A percentile compares a stretch with the other conserved stretches of the same genome.
These are phyloP conservation scores for Cutaneotrichosporon sp. DNA, from an alignment of 1,284 basidiomycete species.

Conservation along the genomic window DNA sequence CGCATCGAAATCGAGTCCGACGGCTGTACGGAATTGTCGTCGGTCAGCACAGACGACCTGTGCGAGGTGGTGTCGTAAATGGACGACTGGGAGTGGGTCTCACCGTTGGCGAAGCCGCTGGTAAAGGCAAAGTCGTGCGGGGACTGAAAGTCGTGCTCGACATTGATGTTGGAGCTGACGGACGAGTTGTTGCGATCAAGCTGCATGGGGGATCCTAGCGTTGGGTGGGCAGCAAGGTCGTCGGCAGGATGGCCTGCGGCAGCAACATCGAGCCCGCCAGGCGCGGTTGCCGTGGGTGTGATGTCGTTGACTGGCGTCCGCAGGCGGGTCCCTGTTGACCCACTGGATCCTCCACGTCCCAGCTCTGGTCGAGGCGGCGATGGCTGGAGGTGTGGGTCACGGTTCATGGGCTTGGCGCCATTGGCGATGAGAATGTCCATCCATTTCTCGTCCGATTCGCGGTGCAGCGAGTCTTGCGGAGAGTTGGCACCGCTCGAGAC, in stretches of 20 bases:
- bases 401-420: constrained; percentile 57
- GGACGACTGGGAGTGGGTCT: constrained; percentile 1
- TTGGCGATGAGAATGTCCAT: constrained; percentile 72
- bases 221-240: constrained; percentile 4
- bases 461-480: constrained; percentile 33
- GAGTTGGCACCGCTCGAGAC: constrained; percentile 35
- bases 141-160: background rate
- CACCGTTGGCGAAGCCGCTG: constrained; percentile 1
- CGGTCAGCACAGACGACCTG: background rate
- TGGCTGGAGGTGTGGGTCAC: constrained; percentile 16
- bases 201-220: constrained; percentile 6
- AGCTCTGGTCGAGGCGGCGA: background rate
- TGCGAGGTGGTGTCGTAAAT: background rate
- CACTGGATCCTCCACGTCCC: no score
- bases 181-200: background rate
- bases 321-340: background rate
- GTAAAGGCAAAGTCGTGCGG: background rate
- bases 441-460: constrained; percentile 48
- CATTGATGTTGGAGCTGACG: background rate
- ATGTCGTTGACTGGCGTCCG: constrained; percentile 2
- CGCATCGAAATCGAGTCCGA: constrained; percentile 17
- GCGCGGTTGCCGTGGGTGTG: constrained; percentile 11
- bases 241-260: background rate
- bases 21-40: constrained; percentile 13
- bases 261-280: constrained; percentile 2